These are phyloP conservation scores for Lupinus albus DNA, from an alignment of 306 rosid genomes.

Conservation along the genomic window DNA sequence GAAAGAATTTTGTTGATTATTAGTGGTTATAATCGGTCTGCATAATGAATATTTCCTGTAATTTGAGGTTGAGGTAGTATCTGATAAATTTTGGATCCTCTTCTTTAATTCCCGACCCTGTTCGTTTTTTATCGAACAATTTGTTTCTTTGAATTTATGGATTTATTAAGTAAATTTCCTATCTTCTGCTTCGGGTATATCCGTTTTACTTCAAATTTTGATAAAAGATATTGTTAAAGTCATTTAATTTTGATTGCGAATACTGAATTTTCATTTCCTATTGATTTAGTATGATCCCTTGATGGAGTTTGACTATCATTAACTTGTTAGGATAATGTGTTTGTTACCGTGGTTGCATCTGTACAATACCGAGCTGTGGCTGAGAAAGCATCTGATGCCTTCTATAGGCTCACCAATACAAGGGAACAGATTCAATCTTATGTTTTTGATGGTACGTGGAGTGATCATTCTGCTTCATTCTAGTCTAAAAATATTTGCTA, in stretches of 20 bases:
- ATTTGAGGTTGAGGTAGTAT: conserved; percentile 1
- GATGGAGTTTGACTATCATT: conserved; percentile 29
- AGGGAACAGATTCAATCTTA: conserved; percentile 70
- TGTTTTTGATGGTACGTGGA: conserved; percentile 67
- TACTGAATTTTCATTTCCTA: conserved; percentile 1
- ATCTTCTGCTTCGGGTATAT: conserved; percentile 1
- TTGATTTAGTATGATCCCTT: conserved; percentile 25
- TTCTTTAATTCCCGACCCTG: background rate
- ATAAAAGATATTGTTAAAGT: conserved; percentile 4
- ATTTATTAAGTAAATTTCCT: conserved; percentile 17
- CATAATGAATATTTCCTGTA: background rate
- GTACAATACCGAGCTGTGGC: conserved; percentile 67
- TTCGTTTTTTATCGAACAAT: background rate
- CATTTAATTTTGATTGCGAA: background rate
- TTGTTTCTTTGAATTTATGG: conserved; percentile 32
- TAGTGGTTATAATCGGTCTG: conserved; percentile 7
- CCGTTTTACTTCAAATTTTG: conserved; percentile 22
- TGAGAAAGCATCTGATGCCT: conserved; percentile 67
- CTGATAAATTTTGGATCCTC: conserved; percentile 17
- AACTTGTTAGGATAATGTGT: conserved; percentile 65
- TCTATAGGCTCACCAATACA: conserved; percentile 70
- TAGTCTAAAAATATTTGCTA: no score
- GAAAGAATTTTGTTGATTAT: background rate
- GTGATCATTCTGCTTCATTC: background rate
- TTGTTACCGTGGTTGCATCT: conserved; percentile 69